Percentiles rank a stretch among this genome's conserved stretches.
Conservation (phyloP, 1,284 basidiomycete genomes). For the Porodaedalea pini region DNA sequence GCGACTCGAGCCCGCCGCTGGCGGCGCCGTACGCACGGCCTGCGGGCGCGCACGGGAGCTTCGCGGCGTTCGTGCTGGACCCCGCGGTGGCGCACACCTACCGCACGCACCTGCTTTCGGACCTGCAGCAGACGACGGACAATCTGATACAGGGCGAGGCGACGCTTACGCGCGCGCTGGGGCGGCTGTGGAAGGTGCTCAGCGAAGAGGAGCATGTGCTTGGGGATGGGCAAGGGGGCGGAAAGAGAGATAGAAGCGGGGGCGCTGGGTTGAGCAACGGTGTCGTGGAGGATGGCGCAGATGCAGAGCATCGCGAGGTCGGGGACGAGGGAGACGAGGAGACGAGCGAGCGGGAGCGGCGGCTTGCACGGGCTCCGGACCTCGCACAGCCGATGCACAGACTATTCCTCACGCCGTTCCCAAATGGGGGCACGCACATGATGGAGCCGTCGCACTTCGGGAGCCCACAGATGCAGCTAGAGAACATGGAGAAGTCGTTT, state of each 20-base stretch:
- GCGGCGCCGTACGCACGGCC: constrained; percentile 67
- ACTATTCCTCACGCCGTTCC: constrained; percentile 54
- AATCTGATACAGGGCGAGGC: constrained; percentile 77
- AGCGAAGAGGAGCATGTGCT: constrained; percentile 52
- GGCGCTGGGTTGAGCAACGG: constrained; percentile 35
- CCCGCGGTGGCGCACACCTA: constrained; percentile 78
- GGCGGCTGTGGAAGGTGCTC: constrained; percentile 74
- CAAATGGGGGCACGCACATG: constrained; percentile 35
- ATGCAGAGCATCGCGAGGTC: constrained; percentile 64
- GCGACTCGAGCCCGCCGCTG: constrained; percentile 42
- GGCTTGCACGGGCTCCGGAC: constrained; percentile 59
- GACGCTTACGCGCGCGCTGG: constrained; percentile 63
- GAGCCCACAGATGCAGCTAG: constrained; percentile 59
- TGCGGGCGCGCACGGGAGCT: constrained; percentile 60
- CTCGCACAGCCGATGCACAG: constrained; percentile 61
- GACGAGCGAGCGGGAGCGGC: constrained; percentile 45
- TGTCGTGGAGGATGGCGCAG: constrained; percentile 29
- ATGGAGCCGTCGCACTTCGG: constrained; percentile 60
- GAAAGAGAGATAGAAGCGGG: constrained; percentile 54
- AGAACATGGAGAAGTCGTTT: constrained; percentile 67
- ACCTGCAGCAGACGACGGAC: constrained; percentile 74
- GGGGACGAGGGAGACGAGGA: constrained; percentile 50
- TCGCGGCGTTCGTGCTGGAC: constrained; percentile 80
- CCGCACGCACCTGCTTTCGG: constrained; percentile 68
- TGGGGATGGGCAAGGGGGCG: constrained; percentile 49